Evolutionary conservation across 1,284 basidiomycete species (phyloP), one percentile per base, ranked within the genome.

Genomic region (Naganishia cerealis): DNA sequence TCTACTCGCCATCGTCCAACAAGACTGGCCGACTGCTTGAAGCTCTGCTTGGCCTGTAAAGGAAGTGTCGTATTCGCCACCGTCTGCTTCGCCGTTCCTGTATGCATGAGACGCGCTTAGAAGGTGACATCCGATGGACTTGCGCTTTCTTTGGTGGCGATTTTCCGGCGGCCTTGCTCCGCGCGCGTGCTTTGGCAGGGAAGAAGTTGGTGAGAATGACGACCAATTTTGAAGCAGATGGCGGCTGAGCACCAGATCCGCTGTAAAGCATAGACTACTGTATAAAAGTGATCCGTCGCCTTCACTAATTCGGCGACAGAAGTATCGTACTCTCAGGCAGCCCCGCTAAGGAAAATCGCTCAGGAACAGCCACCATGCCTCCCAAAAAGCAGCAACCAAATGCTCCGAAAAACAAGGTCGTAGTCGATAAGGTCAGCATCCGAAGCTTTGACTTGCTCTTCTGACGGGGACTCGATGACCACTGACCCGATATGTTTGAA

Each of bases 401-500:
- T 46, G 40, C 63, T 13, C 54, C 63, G 16, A 57, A 56, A 72
- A 79, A 78, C 36, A 90, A 89, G 79, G 83, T 86, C 73, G 87
- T 87, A 78, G 87, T 88, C 1, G 89, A 90, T 82, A 89, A 90
- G 87, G 89, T 88, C 78, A 69, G 74, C 76, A 13, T 9, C 1
- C 26, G 26, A 79, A 68, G 73, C 76, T 26, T 18, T 10, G 33
- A 18, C 69, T 39, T 67, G 73, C 52, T 36, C 46, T 56, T n/a
- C 36, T 16, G 43, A 36, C 16, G 57, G 3, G 12, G 9, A 21
- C 21, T 18, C 8, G 6, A 13, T 18, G n/a, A 24, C 63, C 75
- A 75, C 70, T 75, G 72, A 56, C 69, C 57, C 75, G 73, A 75
- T 24, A 24, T 75, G 78, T 78, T 75, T 65, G 67, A 72, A 73